Percentiles rank a stretch among this genome's conserved stretches.
phyloP scores from a whole-genome alignment of 2,329 filamentous ascomycete species.

The Penicillium polonicum region DNA sequence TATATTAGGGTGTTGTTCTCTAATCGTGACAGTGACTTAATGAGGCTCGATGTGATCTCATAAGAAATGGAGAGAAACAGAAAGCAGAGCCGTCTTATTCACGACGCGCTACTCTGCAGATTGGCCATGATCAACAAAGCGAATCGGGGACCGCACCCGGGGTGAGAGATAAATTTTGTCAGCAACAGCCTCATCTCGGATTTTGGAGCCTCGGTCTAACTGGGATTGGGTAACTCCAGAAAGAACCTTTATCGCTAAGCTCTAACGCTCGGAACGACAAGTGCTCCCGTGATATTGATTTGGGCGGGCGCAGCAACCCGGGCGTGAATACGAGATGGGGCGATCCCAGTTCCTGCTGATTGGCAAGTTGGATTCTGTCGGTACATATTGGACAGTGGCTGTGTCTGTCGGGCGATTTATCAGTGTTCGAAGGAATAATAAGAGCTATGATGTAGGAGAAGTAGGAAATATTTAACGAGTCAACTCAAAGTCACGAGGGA shows the following conservation, averaged over 20 bases:
- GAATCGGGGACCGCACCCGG: constrained; percentile 1
- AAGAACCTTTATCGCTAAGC: not conserved
- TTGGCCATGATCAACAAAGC: constrained; percentile 3
- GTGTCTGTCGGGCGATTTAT: constrained; percentile 3
- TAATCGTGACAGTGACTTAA: not conserved
- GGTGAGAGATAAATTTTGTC: constrained; percentile 8
- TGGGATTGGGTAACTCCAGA: constrained; percentile 2
- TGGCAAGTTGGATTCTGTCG: constrained; percentile 7
- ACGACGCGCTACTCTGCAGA: not conserved
- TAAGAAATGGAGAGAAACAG: not conserved
- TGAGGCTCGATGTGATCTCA: not conserved
- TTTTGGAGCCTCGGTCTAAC: constrained; percentile 1
- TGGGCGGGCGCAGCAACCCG: constrained; percentile 8
- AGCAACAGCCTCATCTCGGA: constrained; percentile 22
- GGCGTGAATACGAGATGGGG: constrained; percentile 21
- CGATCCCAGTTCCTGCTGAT: constrained; percentile 7
- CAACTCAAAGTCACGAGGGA: not conserved
- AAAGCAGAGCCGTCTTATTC: not conserved
- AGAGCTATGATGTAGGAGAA: not conserved
- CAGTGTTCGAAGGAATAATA: not conserved
- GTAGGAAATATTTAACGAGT: not conserved
- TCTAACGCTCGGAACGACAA: constrained; percentile 1
- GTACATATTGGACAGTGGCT: constrained; percentile 13
- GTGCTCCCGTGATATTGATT: constrained; percentile 12
- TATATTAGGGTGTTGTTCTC: constrained; percentile 3